Evolutionary conservation across 2,329 filamentous ascomycete species (phyloP).

Genomic region (Pseudogymnoascus sp.): DNA sequence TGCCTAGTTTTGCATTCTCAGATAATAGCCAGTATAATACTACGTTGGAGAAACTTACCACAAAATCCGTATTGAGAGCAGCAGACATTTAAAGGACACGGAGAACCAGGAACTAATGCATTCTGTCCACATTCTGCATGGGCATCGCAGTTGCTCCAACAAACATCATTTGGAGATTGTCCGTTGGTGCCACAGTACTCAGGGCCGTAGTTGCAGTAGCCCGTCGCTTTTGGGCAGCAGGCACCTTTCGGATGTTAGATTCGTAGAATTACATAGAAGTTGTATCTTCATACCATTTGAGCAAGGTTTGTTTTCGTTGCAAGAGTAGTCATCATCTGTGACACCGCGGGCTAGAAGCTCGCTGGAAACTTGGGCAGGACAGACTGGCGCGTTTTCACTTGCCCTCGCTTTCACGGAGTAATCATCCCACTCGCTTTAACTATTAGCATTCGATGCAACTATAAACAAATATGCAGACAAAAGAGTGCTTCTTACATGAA

Average conservation of each 20-base stretch:
- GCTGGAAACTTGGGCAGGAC: neutral
- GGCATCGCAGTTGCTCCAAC: conserved; percentile 30
- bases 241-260: conserved; percentile 11
- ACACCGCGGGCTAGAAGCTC: neutral
- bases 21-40: conserved; percentile 7
- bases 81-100: conserved; percentile 26
- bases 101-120: conserved; percentile 18
- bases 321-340: conserved; percentile 17
- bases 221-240: conserved; percentile 21
- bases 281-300: conserved; percentile 13
- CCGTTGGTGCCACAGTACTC: conserved; percentile 22
- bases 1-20: conserved; percentile 13
- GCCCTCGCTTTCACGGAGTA: neutral
- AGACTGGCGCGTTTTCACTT: neutral
- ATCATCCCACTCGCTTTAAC: neutral
- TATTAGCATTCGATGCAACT: neutral
- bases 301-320: conserved; percentile 18
- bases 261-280: neutral
- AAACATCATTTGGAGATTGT: conserved; percentile 24
- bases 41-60: conserved; percentile 17
- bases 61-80: conserved; percentile 18
- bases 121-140: conserved; percentile 30
- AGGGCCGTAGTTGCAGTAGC: conserved; percentile 19
- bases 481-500: neutral
- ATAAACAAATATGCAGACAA: neutral